Base-by-base conservation (phyloP, 1,284 basidiomycete species). In the Schizopora paradoxa region DNA sequence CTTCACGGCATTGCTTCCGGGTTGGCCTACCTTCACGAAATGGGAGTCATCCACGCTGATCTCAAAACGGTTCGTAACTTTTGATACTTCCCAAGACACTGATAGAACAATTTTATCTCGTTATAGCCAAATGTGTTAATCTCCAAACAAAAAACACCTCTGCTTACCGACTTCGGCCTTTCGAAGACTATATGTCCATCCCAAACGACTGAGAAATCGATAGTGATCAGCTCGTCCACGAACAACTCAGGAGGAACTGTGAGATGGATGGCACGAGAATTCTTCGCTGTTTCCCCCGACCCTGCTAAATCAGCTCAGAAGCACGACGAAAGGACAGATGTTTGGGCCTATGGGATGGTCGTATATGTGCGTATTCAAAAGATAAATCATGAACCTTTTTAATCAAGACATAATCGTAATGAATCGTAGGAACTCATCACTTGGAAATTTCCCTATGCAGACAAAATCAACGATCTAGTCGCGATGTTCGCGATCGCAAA, bases 301-400 rank as follows among this genome's bases (percentile, higher is more conserved):
- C n/a, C n/a, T n/a, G n/a, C n/a, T n/a, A n/a, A n/a, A n/a, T n/a
- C n/a, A n/a, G 18, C 33, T 8, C 10, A 19, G 2, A n/a, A n/a
- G n/a, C 32, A 42, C 31, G 34, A 39, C 6, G 34, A 42, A 26
- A 18, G 37, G 28, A 22, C 40, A 11, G 46, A 47, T 18, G 46
- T 47, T 2, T 47, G 46, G 46, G 39, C 46, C 16, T 47, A 42
- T 33, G 39, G 40, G 8, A 47, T 47, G 46, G 43, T 41, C 18
- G 22, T 37, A 6, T 43, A 27, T 27, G 46, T 47, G 16, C 22
- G 46, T 34, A n/a, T n/a, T n/a, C n/a, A n/a, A n/a, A n/a, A n/a
- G n/a, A n/a, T n/a, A n/a, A n/a, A n/a, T n/a, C n/a, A n/a, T n/a
- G n/a, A n/a, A n/a, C n/a, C n/a, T n/a, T n/a, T n/a, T n/a, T n/a